Conservation (phyloP, 208 protist genomes). For the Crithidia bombi region DNA sequence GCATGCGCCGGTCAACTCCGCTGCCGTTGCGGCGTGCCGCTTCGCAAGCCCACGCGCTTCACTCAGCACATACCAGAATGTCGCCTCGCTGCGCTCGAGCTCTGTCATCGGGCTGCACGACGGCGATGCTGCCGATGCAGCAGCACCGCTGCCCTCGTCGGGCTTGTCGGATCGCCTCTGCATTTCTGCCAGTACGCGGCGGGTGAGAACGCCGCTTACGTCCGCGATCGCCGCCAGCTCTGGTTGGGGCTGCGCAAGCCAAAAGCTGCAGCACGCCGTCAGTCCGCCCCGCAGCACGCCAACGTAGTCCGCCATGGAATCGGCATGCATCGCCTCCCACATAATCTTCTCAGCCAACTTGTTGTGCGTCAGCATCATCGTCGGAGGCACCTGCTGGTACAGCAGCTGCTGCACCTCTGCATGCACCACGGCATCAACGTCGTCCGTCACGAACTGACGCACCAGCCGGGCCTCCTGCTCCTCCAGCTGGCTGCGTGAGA, state of each 20-base stretch:
- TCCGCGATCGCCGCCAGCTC: slow-evolving; percentile 72
- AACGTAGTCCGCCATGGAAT: slow-evolving; percentile 47
- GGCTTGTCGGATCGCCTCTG: slow-evolving; percentile 4
- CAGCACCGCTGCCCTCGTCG: not conserved
- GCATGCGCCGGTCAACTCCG: slow-evolving; percentile 49
- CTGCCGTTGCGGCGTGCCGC: slow-evolving; percentile 49
- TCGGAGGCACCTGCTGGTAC: slow-evolving; percentile 45
- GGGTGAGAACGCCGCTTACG: slow-evolving; percentile 66
- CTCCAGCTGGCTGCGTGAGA: slow-evolving; percentile 53
- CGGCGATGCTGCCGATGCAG: not conserved
- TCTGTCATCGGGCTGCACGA: slow-evolving; percentile 25
- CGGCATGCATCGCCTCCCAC: slow-evolving; percentile 83
- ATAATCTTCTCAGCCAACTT: slow-evolving; percentile 63
- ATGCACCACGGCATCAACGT: slow-evolving; percentile 38
- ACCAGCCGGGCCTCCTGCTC: slow-evolving; percentile 70
- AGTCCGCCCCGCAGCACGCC: slow-evolving; percentile 44
- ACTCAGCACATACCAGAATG: slow-evolving; percentile 66
- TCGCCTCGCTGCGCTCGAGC: slow-evolving; percentile 52
- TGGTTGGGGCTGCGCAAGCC: slow-evolving; percentile 50
- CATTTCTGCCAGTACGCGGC: slow-evolving; percentile 46
- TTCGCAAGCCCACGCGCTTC: slow-evolving; percentile 40
- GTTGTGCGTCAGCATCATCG: slow-evolving; percentile 70
- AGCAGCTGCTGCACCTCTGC: slow-evolving; percentile 66
- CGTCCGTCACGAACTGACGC: slow-evolving; percentile 58
- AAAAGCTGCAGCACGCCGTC: slow-evolving; percentile 60